Conservation (phyloP, 306 rosid species). For the Parietaria judaica region DNA sequence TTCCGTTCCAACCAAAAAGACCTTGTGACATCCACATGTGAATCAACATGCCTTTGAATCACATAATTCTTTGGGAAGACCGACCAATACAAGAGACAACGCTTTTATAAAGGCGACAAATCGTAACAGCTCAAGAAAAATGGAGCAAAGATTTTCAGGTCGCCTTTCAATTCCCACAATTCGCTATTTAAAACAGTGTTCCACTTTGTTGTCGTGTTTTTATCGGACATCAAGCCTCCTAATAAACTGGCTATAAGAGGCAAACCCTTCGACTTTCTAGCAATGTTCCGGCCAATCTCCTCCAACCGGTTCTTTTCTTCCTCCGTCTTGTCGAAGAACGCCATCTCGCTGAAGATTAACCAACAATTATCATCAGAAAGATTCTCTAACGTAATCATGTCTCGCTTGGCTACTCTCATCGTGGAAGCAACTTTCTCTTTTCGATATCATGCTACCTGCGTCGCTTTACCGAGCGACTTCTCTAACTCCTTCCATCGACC, state of each 20-base stretch:
- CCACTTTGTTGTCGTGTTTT: conserved; percentile 5
- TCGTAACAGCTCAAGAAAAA: conserved; percentile 17
- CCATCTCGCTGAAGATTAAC: not conserved
- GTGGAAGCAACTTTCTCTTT: conserved; percentile 1
- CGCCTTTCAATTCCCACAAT: conserved; percentile 4
- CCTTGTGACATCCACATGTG: conserved; percentile 18
- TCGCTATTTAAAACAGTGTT: conserved; percentile 1
- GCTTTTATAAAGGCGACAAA: not conserved
- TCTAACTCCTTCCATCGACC: not conserved
- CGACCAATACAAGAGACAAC: conserved; percentile 6
- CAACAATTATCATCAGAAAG: conserved; percentile 6
- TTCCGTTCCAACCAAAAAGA: not conserved
- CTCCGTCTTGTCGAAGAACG: not conserved
- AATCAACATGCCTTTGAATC: not conserved
- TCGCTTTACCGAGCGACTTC: not conserved
- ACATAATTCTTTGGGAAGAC: conserved; percentile 13
- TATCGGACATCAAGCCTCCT: conserved; percentile 8
- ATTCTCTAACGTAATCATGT: not conserved
- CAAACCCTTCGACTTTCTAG: conserved; percentile 10
- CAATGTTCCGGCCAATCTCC: conserved; percentile 9
- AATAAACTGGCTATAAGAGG: conserved; percentile 13
- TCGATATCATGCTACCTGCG: not conserved
- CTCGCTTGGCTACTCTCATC: not conserved
- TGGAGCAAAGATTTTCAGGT: conserved; percentile 2
- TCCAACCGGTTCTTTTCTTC: not conserved